These are phyloP conservation scores for Penicillium arizonense DNA, from an alignment of 495 filamentous ascomycete genomes.

Conservation along the genomic window DNA sequence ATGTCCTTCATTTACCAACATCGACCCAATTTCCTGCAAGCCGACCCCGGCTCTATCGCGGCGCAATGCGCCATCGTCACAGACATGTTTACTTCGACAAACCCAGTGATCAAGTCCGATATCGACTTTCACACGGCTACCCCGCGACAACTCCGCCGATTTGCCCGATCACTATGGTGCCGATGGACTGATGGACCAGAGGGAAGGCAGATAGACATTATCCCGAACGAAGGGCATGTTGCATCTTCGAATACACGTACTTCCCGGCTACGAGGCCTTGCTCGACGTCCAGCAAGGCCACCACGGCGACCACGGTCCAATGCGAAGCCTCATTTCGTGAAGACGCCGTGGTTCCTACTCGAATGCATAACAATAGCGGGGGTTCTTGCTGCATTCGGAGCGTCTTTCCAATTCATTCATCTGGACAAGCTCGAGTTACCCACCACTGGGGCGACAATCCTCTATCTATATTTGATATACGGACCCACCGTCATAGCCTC, in stretches of 20 bases:
- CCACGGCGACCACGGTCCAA: slow-evolving; percentile 1
- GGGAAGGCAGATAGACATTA: slow-evolving; percentile 11
- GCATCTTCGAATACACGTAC: neutral
- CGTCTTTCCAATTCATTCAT: slow-evolving; percentile 8
- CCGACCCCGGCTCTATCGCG: slow-evolving; percentile 16
- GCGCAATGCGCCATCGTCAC: slow-evolving; percentile 21
- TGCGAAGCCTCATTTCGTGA: slow-evolving; percentile 27
- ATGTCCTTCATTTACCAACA: slow-evolving; percentile 8
- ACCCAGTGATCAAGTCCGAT: slow-evolving; percentile 2
- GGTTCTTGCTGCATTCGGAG: slow-evolving; percentile 11
- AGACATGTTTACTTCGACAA: slow-evolving; percentile 6
- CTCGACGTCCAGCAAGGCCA: too few species aligned
- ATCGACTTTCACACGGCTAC: slow-evolving; percentile 9
- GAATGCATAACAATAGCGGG: slow-evolving; percentile 18
- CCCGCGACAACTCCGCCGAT: slow-evolving; percentile 21
- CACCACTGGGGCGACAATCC: slow-evolving; percentile 1
- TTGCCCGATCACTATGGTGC: slow-evolving; percentile 17
- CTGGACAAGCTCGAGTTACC: slow-evolving; percentile 10
- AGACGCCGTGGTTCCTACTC: slow-evolving; percentile 14
- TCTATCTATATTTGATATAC: slow-evolving; percentile 15
- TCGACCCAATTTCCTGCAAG: slow-evolving; percentile 12
- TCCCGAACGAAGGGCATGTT: neutral
- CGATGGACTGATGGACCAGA: slow-evolving; percentile 8
- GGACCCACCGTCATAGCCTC: slow-evolving; percentile 24
- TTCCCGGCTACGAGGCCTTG: too few species aligned